These are phyloP conservation scores for Puccinia sorghi DNA, from an alignment of 1,284 basidiomycete species.

Conservation along the genomic window DNA sequence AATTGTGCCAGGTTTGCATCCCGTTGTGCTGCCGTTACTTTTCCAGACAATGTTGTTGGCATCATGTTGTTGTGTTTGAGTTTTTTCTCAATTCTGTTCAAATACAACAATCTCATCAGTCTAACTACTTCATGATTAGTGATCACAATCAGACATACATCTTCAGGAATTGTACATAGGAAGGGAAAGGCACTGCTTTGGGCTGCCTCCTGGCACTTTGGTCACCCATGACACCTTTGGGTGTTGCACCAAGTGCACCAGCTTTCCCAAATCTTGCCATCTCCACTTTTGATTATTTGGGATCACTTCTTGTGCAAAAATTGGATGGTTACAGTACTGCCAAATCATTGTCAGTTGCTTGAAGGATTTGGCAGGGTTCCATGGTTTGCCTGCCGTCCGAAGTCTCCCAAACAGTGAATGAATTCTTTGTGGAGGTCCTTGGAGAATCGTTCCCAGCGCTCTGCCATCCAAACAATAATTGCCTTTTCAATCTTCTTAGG, in stretches of 20 bases:
- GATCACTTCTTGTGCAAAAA: not conserved
- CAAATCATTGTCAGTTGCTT: not conserved
- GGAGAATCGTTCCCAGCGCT: not conserved
- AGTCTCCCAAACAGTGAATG: not conserved
- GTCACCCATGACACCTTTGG: not conserved
- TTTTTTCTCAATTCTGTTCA: not conserved
- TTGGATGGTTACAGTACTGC: conserved; percentile 3
- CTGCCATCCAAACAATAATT: not conserved
- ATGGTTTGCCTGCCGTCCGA: not conserved
- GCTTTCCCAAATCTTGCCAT: conserved; percentile 13
- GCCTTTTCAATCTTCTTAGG: not conserved
- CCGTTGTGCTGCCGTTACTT: not conserved
- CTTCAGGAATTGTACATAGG: not conserved
- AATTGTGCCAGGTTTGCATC: not conserved
- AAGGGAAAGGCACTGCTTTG: not conserved
- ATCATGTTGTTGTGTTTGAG: not conserved
- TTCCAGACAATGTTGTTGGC: not conserved
- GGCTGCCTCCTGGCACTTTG: not conserved
- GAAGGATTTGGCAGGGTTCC: not conserved
- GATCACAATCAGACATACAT: not conserved
- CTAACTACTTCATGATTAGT: too few relatives aligned
- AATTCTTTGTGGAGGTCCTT: not conserved
- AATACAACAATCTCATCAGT: not conserved
- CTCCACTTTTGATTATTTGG: not conserved
- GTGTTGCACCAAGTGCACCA: not conserved